phyloP scores from a whole-genome alignment of 805 yeast genomes.

The Hyphopichia homilentoma region DNA sequence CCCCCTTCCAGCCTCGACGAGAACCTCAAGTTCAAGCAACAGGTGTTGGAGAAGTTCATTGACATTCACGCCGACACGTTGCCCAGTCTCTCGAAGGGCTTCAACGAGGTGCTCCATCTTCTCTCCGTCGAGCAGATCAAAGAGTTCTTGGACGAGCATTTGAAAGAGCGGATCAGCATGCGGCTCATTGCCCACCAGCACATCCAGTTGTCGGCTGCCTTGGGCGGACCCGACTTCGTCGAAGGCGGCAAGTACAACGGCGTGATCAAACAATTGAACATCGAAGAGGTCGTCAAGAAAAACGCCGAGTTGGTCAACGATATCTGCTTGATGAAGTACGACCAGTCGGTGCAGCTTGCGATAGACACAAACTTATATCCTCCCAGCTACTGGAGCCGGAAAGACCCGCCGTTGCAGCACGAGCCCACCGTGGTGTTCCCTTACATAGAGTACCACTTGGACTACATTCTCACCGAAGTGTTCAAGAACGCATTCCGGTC shows the following conservation, averaged over 20 bases:
- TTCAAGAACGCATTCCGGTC: conserved; percentile 87
- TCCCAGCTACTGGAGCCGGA: conserved; percentile 25
- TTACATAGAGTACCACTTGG: conserved; percentile 82
- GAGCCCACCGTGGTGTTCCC: conserved; percentile 45
- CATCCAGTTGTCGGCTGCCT: conserved; percentile 50
- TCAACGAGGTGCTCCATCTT: conserved; percentile 56
- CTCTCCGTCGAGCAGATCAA: conserved; percentile 49
- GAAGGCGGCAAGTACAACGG: conserved; percentile 54
- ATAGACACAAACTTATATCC: conserved; percentile 44
- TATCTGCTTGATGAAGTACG: conserved; percentile 79
- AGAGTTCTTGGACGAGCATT: conserved; percentile 66
- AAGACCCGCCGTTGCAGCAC: conserved; percentile 14
- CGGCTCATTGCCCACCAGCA: conserved; percentile 85
- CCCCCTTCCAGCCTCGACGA: conserved; percentile 48
- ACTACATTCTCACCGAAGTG: conserved; percentile 82
- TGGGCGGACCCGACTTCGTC: conserved; percentile 36
- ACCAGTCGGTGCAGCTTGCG: conserved; percentile 58
- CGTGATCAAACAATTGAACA: conserved; percentile 61
- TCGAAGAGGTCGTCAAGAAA: conserved; percentile 58
- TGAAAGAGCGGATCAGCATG: conserved; percentile 82
- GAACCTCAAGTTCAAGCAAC: conserved; percentile 47
- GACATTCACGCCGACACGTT: conserved; percentile 82
- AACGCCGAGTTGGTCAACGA: conserved; percentile 78
- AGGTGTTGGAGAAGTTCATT: conserved; percentile 54
- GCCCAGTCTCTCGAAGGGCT: conserved; percentile 77